phyloP scores from a whole-genome alignment of 345 rosid species.

The Ricinus communis region DNA sequence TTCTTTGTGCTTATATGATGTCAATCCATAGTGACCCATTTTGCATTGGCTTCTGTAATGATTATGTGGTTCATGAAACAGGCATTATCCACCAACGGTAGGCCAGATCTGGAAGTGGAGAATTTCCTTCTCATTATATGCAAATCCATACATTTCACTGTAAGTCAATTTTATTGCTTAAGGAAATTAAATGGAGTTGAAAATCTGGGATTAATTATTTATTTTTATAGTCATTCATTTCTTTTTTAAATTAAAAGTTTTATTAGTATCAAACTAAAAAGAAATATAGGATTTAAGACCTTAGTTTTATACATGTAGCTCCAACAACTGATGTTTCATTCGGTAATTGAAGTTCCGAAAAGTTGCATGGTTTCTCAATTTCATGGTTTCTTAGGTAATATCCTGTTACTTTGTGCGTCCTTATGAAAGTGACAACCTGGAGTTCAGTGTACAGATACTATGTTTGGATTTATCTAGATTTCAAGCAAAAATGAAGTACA shows the following conservation, averaged over 20 bases:
- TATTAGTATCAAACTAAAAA: not conserved
- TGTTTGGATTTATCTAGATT: no score
- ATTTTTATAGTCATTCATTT: not conserved
- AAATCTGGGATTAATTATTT: not conserved
- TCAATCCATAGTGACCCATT: not conserved
- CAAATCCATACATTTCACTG: constrained; percentile 79
- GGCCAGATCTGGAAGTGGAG: constrained; percentile 49
- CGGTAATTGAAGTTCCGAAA: no score
- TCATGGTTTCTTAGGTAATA: no score
- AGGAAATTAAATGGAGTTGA: not conserved
- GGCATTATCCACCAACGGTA: constrained; percentile 41
- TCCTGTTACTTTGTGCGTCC: no score
- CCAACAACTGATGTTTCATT: no score
- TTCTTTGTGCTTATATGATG: constrained; percentile 6
- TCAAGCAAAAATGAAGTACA: no score
- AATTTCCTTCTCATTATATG: constrained; percentile 58
- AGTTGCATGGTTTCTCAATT: no score
- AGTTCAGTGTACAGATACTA: no score
- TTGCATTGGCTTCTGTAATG: constrained; percentile 22
- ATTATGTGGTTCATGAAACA: constrained; percentile 41
- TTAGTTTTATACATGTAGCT: not conserved
- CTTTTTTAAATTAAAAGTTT: not conserved
- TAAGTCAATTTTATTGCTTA: constrained; percentile 37
- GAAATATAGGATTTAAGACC: not conserved
- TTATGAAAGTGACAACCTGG: no score